Evolutionary conservation across 768 basidiomycete genomes (phyloP).

Genomic region (Chiua virens): DNA sequence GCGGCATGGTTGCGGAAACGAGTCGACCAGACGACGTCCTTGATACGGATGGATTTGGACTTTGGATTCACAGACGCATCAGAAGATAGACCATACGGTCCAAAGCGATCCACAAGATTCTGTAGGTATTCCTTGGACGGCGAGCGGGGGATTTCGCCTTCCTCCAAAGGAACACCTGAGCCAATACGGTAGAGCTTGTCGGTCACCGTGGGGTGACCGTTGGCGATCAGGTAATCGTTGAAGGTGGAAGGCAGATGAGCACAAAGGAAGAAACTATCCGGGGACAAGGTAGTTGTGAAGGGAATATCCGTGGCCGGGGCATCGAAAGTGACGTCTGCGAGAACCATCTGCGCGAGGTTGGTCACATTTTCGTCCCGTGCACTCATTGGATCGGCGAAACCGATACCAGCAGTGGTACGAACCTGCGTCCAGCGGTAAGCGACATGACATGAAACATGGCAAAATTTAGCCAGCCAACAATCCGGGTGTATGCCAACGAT

Average conservation of each 20-base stretch:
- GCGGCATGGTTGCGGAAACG: conserved; percentile 49
- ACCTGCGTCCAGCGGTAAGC: conserved; percentile 32
- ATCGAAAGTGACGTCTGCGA: conserved; percentile 22
- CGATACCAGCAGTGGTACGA: conserved; percentile 42
- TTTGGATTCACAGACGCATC: conserved; percentile 36
- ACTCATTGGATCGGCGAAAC: conserved; percentile 45
- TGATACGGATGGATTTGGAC: conserved; percentile 33
- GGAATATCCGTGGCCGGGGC: background rate
- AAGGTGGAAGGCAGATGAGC: conserved; percentile 13
- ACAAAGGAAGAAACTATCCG: conserved; percentile 14
- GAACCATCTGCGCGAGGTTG: conserved; percentile 32
- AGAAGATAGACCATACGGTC: conserved; percentile 37
- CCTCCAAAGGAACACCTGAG: conserved; percentile 37
- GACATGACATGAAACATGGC: no score
- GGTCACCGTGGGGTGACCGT: conserved; percentile 6
- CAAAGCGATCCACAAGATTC: conserved; percentile 40
- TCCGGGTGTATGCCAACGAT: no score
- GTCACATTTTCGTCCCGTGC: conserved; percentile 22
- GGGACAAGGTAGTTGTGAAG: background rate
- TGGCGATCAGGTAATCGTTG: conserved; percentile 16
- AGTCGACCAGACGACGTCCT: conserved; percentile 44
- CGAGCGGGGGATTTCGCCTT: conserved; percentile 36
- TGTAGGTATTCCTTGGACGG: conserved; percentile 47
- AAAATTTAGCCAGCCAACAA: background rate
- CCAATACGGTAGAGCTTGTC: conserved; percentile 40